Evolutionary conservation across 805 yeast species (phyloP).

Genomic region (Candida boidinii): DNA sequence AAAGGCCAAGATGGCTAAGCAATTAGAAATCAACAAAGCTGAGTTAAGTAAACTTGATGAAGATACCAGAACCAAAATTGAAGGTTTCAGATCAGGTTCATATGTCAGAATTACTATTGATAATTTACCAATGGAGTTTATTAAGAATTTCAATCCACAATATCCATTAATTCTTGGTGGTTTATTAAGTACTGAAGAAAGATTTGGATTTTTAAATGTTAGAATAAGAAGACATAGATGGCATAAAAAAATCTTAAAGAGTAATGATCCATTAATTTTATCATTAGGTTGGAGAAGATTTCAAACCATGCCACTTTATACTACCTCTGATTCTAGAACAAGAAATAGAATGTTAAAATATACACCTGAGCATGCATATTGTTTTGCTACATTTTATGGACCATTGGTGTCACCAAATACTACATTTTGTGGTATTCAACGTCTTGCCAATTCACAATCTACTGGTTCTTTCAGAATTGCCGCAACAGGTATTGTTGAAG

Average conservation of each 20-base stretch:
- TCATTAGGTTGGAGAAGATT: conserved; percentile 98
- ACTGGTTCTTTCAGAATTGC: conserved; percentile 90
- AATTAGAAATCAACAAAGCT: conserved; percentile 84
- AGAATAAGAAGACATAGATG: conserved; percentile 97
- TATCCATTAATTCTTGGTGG: conserved; percentile 91
- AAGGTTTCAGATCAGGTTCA: conserved; percentile 90
- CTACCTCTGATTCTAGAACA: conserved; percentile 95
- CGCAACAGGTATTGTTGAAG: conserved; percentile 95
- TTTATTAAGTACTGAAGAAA: conserved; percentile 77
- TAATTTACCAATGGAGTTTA: conserved; percentile 78
- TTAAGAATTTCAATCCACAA: conserved; percentile 76
- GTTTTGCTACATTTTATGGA: conserved; percentile 93
- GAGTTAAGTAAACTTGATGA: conserved; percentile 67
- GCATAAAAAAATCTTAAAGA: conserved; percentile 93
- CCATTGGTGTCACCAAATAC: conserved; percentile 97
- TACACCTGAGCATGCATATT: conserved; percentile 96
- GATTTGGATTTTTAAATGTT: conserved; percentile 88
- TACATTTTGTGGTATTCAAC: conserved; percentile 91
- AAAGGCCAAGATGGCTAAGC: conserved; percentile 95
- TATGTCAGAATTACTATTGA: conserved; percentile 87
- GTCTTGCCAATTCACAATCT: conserved; percentile 75
- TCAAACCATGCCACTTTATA: conserved; percentile 91
- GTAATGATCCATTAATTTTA: conserved; percentile 89
- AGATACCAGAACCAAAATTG: conserved; percentile 71
- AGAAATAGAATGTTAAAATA: conserved; percentile 96